A percentile compares a stretch with the other conserved stretches of the same genome.
phyloP scores from a whole-genome alignment of 768 basidiomycete genomes.

The Suillus cothurnatus region DNA sequence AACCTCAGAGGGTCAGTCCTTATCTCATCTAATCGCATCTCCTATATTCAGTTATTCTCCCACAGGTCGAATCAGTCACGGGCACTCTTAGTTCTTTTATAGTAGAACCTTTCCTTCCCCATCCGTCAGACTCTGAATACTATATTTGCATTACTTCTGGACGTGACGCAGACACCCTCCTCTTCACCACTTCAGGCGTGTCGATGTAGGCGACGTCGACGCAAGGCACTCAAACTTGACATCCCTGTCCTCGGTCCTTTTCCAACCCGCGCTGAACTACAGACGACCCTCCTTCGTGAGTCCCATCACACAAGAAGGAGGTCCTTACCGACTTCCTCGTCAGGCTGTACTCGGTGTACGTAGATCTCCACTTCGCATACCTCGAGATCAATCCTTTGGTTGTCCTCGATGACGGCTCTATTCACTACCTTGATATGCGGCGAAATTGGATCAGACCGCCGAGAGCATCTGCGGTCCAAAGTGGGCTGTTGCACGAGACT shows the following conservation, averaged over 20 bases:
- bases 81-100: constrained; percentile 86
- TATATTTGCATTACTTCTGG: constrained; percentile 98
- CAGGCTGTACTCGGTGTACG: constrained; percentile 95
- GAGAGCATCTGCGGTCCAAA: constrained; percentile 98
- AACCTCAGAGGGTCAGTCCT: constrained; percentile 75
- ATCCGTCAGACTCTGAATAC: constrained; percentile 91
- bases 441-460: constrained; percentile 99
- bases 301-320: constrained; percentile 84
- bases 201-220: constrained; percentile 98
- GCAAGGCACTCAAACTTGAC: constrained; percentile 71
- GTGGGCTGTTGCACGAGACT: constrained; percentile 96
- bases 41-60: constrained; percentile 8
- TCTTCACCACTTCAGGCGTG: constrained; percentile 99
- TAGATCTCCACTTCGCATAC: constrained; percentile 99
- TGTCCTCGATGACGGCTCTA: constrained; percentile 79
- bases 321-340: constrained; percentile 94
- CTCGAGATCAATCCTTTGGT: constrained; percentile 99
- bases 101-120: constrained; percentile 98
- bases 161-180: constrained; percentile 92
- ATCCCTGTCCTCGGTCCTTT: constrained; percentile 75
- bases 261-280: constrained; percentile 81
- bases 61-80: constrained; percentile 65
- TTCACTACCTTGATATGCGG: constrained; percentile 99
- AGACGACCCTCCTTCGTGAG: constrained; percentile 75
- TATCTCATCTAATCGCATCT: constrained; percentile 11